Evolutionary conservation across 257 asterid genomes (phyloP), one percentile per base, ranked within the genome.

Genomic region (Nicotiana tomentosiformis): DNA sequence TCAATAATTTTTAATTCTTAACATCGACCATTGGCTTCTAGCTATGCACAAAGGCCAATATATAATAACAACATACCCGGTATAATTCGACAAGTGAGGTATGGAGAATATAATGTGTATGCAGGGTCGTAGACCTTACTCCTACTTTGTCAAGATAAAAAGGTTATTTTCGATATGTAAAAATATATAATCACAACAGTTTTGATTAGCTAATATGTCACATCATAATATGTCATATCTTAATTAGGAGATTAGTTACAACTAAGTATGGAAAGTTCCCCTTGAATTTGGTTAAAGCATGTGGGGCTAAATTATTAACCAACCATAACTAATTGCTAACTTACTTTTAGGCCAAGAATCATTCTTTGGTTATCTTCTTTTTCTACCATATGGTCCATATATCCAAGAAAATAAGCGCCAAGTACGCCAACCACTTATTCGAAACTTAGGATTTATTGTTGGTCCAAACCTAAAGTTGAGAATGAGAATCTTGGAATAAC

Each of bases 371-470:
- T 32, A 77, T 64, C 83, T 49, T 79, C 87, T 15, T 74, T 60
- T n/a, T 64, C 82, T 77, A 77, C 82, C 85, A 61, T 77, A 57
- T 70, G 46, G 49, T 10, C 65, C 64, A 32, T 61, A 5, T 43
- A 43, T 43, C 49, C 2, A 7, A 43, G 49, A 43, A 43, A 43
- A 4, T 3, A 16, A 10, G 43, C 7, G 2, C 35, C 49, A 23
- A 49, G 51, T 11, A n/a, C 60, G 76, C 66, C 65, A 82, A 88
- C 83, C 64, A 87, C 78, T 78, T 58, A 62, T 60, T 85, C 83
- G 81, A 68, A 78, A 67, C 58, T 68, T 69, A 7, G n/a, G 65
- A 66, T 82, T 18, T 66, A 4, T 16, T 66, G 51, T 70, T 60
- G 62, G 84, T 81, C 58, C 57, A 68, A 68, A 30, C 1, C 20